Conservation (phyloP, 306 rosid species). For the Lathyrus aphaca region DNA sequence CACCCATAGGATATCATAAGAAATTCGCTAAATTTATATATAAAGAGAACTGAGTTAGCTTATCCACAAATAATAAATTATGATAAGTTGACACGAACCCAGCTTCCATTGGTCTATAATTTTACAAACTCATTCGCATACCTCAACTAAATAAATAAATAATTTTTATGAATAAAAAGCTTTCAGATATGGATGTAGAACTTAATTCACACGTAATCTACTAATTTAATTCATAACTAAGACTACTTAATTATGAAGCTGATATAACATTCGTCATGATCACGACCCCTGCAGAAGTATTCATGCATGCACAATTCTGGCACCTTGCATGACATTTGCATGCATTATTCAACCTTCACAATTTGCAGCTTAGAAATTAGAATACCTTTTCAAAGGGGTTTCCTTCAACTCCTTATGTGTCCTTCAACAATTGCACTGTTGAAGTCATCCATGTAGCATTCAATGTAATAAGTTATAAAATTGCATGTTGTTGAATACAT, state of each 20-base stretch:
- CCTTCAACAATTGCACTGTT: not conserved
- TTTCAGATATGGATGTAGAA: not conserved
- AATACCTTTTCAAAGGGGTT: not conserved
- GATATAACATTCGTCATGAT: slow-evolving; percentile 3
- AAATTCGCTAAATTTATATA: no score
- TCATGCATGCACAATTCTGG: slow-evolving; percentile 4
- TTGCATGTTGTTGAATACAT: no score
- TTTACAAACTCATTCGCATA: no score
- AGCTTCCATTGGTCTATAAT: no score
- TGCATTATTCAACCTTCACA: not conserved
- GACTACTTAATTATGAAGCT: not conserved
- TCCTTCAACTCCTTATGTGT: not conserved
- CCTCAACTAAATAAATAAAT: no score
- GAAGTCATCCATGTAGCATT: not conserved
- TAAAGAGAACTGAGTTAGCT: no score
- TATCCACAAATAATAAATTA: no score
- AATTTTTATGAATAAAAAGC: no score
- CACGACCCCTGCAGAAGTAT: not conserved
- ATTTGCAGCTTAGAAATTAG: not conserved
- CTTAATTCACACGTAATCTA: not conserved
- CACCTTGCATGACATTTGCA: not conserved
- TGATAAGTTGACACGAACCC: no score
- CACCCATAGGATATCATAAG: no score
- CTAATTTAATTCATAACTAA: not conserved
- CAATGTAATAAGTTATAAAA: no score